Evolutionary conservation across 1,284 basidiomycete species (phyloP).

Genomic region (Microstroma glucosiphilum): DNA sequence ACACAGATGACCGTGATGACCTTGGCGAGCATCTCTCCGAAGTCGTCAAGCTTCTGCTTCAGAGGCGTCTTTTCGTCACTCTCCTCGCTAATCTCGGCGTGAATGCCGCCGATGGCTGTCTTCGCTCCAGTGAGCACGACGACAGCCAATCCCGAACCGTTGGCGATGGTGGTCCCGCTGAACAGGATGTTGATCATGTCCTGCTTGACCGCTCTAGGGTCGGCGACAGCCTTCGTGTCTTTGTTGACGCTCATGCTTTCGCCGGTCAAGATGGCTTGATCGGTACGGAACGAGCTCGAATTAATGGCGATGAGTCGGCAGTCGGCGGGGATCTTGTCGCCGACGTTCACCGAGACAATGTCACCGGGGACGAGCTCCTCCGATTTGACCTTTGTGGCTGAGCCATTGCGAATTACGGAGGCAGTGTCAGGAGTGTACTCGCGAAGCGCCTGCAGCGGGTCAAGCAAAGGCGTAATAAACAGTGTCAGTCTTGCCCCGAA

Average conservation of each 20-base stretch:
- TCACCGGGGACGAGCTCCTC: conserved; percentile 47
- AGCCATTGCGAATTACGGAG: conserved; percentile 36
- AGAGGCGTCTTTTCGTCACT: conserved; percentile 47
- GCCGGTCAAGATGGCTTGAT: conserved; percentile 50
- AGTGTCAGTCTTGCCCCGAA: neutral
- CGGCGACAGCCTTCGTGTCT: conserved; percentile 26
- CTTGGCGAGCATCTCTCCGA: conserved; percentile 48
- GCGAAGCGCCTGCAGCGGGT: conserved; percentile 28
- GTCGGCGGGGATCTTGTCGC: conserved; percentile 49
- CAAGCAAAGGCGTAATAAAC: conserved; percentile 1
- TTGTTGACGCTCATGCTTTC: conserved; percentile 48
- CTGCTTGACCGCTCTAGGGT: conserved; percentile 45
- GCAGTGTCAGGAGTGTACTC: conserved; percentile 47
- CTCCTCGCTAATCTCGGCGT: conserved; percentile 44
- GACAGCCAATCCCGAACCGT: conserved; percentile 40
- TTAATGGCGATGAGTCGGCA: conserved; percentile 44
- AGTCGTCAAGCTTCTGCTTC: conserved; percentile 49
- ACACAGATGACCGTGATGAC: conserved; percentile 50
- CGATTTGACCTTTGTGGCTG: conserved; percentile 28
- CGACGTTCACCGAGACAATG: conserved; percentile 42
- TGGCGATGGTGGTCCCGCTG: conserved; percentile 45
- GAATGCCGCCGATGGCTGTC: conserved; percentile 48
- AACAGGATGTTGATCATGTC: conserved; percentile 51
- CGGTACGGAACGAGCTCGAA: conserved; percentile 41
- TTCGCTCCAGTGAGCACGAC: conserved; percentile 39